Percentiles rank a stretch among this genome's conserved stretches.
phyloP scores from a whole-genome alignment of 2,329 filamentous ascomycete genomes.

The Fusarium abutilonis region DNA sequence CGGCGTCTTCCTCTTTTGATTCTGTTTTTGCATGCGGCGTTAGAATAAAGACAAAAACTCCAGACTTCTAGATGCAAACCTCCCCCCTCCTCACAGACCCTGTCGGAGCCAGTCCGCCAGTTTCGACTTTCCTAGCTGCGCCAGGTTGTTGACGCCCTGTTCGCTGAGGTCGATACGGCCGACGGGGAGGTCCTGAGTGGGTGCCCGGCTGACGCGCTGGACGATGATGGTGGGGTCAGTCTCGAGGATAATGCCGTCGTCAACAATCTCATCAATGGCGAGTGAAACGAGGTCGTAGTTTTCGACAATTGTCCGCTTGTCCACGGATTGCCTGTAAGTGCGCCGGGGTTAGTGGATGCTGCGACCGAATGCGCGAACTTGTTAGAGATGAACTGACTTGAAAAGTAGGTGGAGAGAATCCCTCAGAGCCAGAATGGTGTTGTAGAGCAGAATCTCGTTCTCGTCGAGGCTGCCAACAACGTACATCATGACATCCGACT shows the following conservation, averaged over 20 bases:
- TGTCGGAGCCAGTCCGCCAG: conserved; percentile 90
- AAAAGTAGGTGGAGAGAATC: conserved; percentile 91
- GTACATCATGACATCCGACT: conserved; percentile 96
- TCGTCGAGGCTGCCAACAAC: conserved; percentile 91
- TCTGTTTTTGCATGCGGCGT: conserved; percentile 44
- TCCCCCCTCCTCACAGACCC: conserved; percentile 65
- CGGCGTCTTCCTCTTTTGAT: conserved; percentile 37
- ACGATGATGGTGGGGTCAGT: conserved; percentile 95
- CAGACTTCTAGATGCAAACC: conserved; percentile 32
- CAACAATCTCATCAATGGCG: conserved; percentile 93
- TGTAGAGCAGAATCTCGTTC: conserved; percentile 97
- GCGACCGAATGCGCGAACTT: neutral
- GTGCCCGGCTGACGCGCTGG: conserved; percentile 90
- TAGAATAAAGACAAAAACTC: conserved; percentile 45
- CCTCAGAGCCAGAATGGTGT: conserved; percentile 88
- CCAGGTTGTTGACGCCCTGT: conserved; percentile 92
- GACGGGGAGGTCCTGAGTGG: conserved; percentile 88
- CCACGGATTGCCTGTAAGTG: conserved; percentile 80
- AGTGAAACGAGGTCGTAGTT: conserved; percentile 97
- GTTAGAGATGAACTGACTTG: conserved; percentile 69
- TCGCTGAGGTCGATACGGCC: conserved; percentile 96
- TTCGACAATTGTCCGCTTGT: conserved; percentile 97
- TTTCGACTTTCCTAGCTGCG: conserved; percentile 92
- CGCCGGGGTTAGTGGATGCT: conserved; percentile 16
- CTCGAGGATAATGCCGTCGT: conserved; percentile 96